Conservation (phyloP, 2,329 filamentous ascomycete species). For the Xylaria sp. region DNA sequence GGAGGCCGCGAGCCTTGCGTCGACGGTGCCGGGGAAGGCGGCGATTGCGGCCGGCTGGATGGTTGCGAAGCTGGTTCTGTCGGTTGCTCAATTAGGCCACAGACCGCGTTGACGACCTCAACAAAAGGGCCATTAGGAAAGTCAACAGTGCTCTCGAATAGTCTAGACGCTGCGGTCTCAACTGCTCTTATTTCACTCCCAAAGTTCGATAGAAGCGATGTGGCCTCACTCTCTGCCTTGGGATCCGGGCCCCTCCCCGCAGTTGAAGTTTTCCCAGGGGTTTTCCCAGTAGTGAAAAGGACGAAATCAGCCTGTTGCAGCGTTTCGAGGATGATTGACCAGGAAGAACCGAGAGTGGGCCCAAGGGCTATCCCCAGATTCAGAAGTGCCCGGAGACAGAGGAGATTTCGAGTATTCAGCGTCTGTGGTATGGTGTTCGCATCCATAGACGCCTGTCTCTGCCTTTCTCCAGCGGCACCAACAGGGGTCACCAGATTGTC, state of each 20-base stretch:
- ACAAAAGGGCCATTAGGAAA: constrained; percentile 84
- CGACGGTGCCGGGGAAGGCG: constrained; percentile 41
- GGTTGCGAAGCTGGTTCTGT: constrained; percentile 34
- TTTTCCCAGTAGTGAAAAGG: constrained; percentile 65
- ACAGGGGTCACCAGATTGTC: constrained; percentile 67
- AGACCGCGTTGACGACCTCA: constrained; percentile 75
- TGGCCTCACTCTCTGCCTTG: constrained; percentile 54
- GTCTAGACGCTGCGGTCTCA: constrained; percentile 79
- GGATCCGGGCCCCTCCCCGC: constrained; percentile 50
- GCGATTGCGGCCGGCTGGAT: constrained; percentile 42
- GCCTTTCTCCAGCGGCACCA: constrained; percentile 59
- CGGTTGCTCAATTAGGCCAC: constrained; percentile 64
- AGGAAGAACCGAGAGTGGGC: constrained; percentile 80
- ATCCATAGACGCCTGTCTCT: constrained; percentile 63
- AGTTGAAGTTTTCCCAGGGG: constrained; percentile 54
- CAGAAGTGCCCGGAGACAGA: constrained; percentile 88
- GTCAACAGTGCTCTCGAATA: constrained; percentile 90
- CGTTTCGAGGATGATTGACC: constrained; percentile 90
- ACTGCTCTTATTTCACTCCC: constrained; percentile 83
- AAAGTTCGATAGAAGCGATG: constrained; percentile 65
- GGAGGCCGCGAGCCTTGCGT: constrained; percentile 27
- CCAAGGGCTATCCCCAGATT: constrained; percentile 95
- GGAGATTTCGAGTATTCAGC: constrained; percentile 83
- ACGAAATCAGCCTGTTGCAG: constrained; percentile 92
- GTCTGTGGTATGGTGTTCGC: constrained; percentile 47